These are phyloP conservation scores for Globisporangium uncinulatum DNA, from an alignment of 352 stramenopile genomes.

Conservation along the genomic window DNA sequence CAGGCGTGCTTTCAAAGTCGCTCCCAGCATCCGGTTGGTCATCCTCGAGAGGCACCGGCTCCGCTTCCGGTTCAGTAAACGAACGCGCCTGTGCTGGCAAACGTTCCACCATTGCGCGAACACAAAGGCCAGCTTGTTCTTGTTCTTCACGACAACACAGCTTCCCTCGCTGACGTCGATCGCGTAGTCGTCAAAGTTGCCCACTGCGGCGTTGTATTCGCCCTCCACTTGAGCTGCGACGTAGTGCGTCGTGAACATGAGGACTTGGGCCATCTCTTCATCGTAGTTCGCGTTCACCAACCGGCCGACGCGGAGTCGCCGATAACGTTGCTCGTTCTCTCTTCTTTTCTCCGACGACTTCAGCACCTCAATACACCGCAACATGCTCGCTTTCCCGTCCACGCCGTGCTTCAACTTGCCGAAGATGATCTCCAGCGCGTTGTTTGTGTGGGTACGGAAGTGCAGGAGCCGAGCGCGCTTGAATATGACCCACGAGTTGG, in stretches of 20 bases:
- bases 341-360: background rate
- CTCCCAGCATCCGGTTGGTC: too few species aligned
- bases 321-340: background rate
- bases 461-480: background rate
- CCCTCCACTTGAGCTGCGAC: constrained; percentile 13
- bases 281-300: constrained; percentile 14
- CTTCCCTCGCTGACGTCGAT: background rate
- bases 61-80: background rate
- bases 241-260: constrained; percentile 17
- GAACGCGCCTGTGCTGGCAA: background rate
- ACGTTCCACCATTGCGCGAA: background rate
- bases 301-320: background rate
- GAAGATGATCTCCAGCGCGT: constrained; percentile 22
- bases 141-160: background rate
- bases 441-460: constrained; percentile 16
- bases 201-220: too few species aligned
- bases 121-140: background rate
- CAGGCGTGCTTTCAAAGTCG: background rate
- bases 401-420: constrained; percentile 20
- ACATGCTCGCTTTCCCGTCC: constrained; percentile 2
- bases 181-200: background rate
- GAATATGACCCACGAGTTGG: constrained; percentile 17
- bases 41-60: background rate
- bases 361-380: background rate
- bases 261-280: constrained; percentile 12